Evolutionary conservation across 768 basidiomycete species (phyloP).

Genomic region (Trichaptum fuscoviolaceum): DNA sequence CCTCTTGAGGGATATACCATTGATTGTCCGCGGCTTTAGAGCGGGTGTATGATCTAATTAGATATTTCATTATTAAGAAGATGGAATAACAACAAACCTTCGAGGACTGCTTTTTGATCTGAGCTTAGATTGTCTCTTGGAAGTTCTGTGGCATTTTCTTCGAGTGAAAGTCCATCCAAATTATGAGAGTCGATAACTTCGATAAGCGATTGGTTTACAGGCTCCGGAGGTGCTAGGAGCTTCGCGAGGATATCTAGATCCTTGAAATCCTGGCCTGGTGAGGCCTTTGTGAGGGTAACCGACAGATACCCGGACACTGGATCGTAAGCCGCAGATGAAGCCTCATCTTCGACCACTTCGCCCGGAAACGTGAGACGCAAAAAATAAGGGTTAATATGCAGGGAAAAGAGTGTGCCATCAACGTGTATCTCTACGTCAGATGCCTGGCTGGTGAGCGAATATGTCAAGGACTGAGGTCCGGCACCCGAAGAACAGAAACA

Average conservation of each 20-base stretch:
- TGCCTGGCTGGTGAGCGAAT: slow-evolving; percentile 45
- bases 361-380: slow-evolving; percentile 72
- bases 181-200: slow-evolving; percentile 44
- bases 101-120: slow-evolving; percentile 51
- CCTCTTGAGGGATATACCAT: slow-evolving; percentile 69
- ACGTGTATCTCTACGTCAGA: slow-evolving; percentile 77
- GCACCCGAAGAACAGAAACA: slow-evolving; percentile 3
- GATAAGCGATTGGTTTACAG: slow-evolving; percentile 35
- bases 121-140: slow-evolving; percentile 42
- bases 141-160: slow-evolving; percentile 34
- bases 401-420: slow-evolving; percentile 60
- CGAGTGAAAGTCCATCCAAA: slow-evolving; percentile 7
- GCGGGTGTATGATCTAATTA: slow-evolving; percentile 5
- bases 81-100: slow-evolving; percentile 35
- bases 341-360: slow-evolving; percentile 61
- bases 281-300: slow-evolving; percentile 65
- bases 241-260: slow-evolving; percentile 79
- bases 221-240: slow-evolving; percentile 58
- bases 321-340: slow-evolving; percentile 69
- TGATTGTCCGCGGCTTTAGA: slow-evolving; percentile 65
- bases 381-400: slow-evolving; percentile 83
- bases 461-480: slow-evolving; percentile 6
- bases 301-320: slow-evolving; percentile 73
- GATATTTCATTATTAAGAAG: neutral
- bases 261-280: slow-evolving; percentile 59